phyloP scores from a whole-genome alignment of 2,329 filamentous ascomycete genomes.

The Cytospora piceicola region DNA sequence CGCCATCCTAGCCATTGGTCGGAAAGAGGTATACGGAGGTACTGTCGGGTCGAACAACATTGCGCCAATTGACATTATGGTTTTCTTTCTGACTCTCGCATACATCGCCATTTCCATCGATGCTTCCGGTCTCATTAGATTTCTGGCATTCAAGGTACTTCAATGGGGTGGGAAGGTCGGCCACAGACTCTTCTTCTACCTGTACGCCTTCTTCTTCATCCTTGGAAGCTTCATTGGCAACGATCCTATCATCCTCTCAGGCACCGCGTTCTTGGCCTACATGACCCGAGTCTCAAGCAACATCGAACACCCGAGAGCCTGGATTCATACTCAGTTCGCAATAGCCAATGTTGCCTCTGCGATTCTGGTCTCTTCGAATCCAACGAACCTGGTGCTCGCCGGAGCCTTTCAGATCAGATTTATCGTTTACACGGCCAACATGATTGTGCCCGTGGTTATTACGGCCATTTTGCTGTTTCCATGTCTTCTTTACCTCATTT shows the following conservation, averaged over 20 bases:
- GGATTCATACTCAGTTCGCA: conserved; percentile 74
- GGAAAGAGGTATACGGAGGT: conserved; percentile 68
- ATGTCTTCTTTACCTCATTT: conserved; percentile 71
- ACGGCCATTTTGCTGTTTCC: conserved; percentile 72
- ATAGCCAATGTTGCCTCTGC: conserved; percentile 75
- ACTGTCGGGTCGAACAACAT: conserved; percentile 69
- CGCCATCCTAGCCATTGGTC: conserved; percentile 69
- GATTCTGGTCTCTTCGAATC: conserved; percentile 77
- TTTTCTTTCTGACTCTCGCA: conserved; percentile 73
- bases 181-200: conserved; percentile 70
- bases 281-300: conserved; percentile 77
- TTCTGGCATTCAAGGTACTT: conserved; percentile 70
- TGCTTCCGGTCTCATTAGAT: conserved; percentile 73
- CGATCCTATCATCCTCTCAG: conserved; percentile 74
- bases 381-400: conserved; percentile 74
- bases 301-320: conserved; percentile 70
- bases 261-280: conserved; percentile 75
- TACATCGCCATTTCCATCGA: conserved; percentile 81
- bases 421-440: conserved; percentile 75
- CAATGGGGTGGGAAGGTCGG: conserved; percentile 70
- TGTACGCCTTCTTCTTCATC: conserved; percentile 73
- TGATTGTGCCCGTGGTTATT: conserved; percentile 72
- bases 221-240: conserved; percentile 73
- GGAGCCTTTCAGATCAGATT: conserved; percentile 75
- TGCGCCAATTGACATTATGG: conserved; percentile 72